These are phyloP conservation scores for Trichoderma arundinaceum DNA, from an alignment of 2,329 filamentous ascomycete species.

Conservation along the genomic window DNA sequence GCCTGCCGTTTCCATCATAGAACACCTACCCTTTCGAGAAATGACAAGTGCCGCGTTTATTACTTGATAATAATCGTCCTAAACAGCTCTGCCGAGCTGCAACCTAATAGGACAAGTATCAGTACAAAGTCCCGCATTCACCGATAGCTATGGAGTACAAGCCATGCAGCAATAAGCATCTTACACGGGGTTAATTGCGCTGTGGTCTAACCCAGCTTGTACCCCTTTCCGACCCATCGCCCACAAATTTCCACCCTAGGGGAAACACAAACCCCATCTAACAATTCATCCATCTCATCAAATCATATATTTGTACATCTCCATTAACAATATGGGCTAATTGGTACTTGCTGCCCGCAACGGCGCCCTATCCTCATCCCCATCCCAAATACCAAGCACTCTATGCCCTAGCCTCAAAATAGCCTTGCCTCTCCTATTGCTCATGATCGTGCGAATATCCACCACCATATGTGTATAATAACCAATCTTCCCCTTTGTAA, in stretches of 20 bases:
- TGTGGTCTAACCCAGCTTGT: not conserved
- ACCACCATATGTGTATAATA: not conserved
- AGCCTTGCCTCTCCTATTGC: no score
- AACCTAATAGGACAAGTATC: not conserved
- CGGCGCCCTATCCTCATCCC: no score
- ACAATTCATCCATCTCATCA: not conserved
- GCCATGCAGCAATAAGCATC: conserved; percentile 7
- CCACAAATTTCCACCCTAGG: not conserved
- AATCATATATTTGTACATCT: not conserved
- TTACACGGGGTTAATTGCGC: not conserved
- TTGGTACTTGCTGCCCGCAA: no score
- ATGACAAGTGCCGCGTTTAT: not conserved
- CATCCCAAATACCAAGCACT: no score
- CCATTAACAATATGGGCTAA: not conserved
- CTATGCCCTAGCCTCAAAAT: no score
- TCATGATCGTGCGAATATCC: not conserved
- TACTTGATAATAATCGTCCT: not conserved
- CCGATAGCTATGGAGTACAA: not conserved
- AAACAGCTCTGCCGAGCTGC: not conserved
- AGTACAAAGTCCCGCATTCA: not conserved
- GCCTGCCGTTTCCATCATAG: not conserved
- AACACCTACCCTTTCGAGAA: not conserved
- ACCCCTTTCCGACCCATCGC: not conserved
- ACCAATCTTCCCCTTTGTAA: not conserved
- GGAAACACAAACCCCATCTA: not conserved